These are phyloP conservation scores for Cornus controversa DNA, from an alignment of 148 eudicot genomes.

Conservation along the genomic window DNA sequence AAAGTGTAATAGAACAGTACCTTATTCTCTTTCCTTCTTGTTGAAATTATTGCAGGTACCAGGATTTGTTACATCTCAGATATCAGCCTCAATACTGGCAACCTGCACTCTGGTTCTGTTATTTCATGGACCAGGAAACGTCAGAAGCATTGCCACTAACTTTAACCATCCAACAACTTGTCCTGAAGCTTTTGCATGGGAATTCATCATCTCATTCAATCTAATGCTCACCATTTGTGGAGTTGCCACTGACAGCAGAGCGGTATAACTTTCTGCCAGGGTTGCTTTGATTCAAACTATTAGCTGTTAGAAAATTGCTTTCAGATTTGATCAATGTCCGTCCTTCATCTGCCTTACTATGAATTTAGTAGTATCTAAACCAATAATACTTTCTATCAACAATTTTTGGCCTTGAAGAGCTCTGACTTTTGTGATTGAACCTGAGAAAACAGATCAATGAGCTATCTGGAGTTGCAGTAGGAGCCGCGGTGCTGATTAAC, in stretches of 20 bases:
- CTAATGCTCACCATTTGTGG: constrained; percentile 5
- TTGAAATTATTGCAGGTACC: not conserved
- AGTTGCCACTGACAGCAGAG: not conserved
- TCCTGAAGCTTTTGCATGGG: not conserved
- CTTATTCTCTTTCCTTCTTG: not conserved
- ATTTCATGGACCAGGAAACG: not conserved
- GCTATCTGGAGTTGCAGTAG: not conserved
- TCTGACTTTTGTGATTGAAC: not conserved
- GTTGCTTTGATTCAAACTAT: too few relatives aligned
- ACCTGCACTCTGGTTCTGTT: not conserved
- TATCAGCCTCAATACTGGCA: not conserved
- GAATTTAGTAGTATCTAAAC: too few relatives aligned
- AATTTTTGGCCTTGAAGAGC: not conserved
- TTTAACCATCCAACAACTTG: not conserved
- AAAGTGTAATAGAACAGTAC: too few relatives aligned
- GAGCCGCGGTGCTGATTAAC: not conserved
- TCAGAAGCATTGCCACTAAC: too few relatives aligned
- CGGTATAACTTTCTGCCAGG: not conserved
- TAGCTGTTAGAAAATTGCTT: too few relatives aligned
- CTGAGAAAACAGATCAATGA: not conserved
- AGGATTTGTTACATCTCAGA: not conserved
- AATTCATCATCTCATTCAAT: constrained; percentile 2
- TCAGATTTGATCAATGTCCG: not conserved
- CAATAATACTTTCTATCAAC: not conserved
- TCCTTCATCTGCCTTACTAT: not conserved